Evolutionary conservation across 495 filamentous ascomycete genomes (phyloP).

Genomic region (Neurospora sublineolata): DNA sequence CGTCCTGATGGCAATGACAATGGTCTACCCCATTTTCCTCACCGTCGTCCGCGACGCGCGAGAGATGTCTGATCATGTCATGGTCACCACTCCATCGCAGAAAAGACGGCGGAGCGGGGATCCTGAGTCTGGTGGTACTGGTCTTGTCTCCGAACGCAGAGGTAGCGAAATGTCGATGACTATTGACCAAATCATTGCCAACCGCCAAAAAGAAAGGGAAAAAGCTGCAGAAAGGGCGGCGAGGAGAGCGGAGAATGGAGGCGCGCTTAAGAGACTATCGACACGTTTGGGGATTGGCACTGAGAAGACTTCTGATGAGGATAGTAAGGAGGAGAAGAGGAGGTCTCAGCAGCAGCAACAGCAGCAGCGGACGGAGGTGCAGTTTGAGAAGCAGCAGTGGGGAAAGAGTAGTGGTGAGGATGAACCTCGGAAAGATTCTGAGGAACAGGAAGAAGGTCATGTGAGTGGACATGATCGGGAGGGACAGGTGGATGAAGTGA

Average conservation of each 20-base stretch:
- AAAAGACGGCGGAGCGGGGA: neutral
- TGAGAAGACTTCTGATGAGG: neutral
- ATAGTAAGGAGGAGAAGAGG: neutral
- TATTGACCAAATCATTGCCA: neutral
- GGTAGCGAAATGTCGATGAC: neutral
- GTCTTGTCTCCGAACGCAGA: neutral
- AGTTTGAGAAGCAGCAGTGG: neutral
- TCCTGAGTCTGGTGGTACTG: neutral
- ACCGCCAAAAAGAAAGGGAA: neutral
- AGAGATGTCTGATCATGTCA: conserved; percentile 22
- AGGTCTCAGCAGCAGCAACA: neutral
- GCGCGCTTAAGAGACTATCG: neutral
- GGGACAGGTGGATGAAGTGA: neutral
- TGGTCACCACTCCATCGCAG: neutral
- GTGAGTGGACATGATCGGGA: neutral
- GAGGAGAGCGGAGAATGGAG: neutral
- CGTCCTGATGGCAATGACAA: conserved; percentile 20
- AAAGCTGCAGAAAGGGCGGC: neutral
- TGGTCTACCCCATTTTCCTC: conserved; percentile 29
- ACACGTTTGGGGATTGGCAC: neutral
- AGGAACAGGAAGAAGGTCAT: neutral
- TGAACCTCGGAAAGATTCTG: neutral
- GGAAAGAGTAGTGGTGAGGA: neutral
- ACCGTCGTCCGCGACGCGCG: conserved; percentile 26
- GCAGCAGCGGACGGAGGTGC: neutral